A percentile compares a stretch with the other conserved stretches of the same genome.
These are phyloP conservation scores for Nidularia sp. DNA, from an alignment of 768 basidiomycete species.

Conservation along the genomic window DNA sequence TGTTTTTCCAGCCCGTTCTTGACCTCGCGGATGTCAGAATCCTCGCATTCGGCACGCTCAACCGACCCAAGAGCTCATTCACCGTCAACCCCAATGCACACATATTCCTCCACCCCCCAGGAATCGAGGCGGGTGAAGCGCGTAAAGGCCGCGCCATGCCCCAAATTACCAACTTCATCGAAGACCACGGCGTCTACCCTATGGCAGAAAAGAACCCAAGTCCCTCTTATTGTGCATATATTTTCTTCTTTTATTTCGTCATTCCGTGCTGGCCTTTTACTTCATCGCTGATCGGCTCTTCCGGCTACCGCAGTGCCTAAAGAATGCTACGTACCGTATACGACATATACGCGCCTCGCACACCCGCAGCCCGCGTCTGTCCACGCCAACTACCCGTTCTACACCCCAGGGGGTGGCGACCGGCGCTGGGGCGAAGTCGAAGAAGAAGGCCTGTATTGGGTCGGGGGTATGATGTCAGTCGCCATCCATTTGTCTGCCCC, in stretches of 20 bases:
- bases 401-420: constrained; percentile 67
- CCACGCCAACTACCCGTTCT: constrained; percentile 67
- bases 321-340: constrained; percentile 22
- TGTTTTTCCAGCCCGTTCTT: constrained; percentile 50
- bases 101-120: constrained; percentile 65
- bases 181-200: constrained; percentile 44
- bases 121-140: constrained; percentile 33
- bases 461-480: constrained; percentile 65
- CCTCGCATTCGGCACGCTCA: constrained; percentile 64
- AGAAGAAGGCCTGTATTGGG: constrained; percentile 66
- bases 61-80: constrained; percentile 50
- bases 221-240: constrained; percentile 25
- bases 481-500: constrained; percentile 5
- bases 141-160: neutral
- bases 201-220: constrained; percentile 18
- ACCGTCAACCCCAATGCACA: constrained; percentile 68
- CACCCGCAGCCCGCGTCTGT: constrained; percentile 53
- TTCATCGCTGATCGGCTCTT: constrained; percentile 1
- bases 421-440: constrained; percentile 48
- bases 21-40: constrained; percentile 71
- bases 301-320: constrained; percentile 14
- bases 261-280: neutral
- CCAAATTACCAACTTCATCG: constrained; percentile 11
- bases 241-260: constrained; percentile 1
- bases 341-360: constrained; percentile 38